These are phyloP conservation scores for Melanopsichium pennsylvanicum DNA, from an alignment of 1,284 basidiomycete species.

Conservation along the genomic window DNA sequence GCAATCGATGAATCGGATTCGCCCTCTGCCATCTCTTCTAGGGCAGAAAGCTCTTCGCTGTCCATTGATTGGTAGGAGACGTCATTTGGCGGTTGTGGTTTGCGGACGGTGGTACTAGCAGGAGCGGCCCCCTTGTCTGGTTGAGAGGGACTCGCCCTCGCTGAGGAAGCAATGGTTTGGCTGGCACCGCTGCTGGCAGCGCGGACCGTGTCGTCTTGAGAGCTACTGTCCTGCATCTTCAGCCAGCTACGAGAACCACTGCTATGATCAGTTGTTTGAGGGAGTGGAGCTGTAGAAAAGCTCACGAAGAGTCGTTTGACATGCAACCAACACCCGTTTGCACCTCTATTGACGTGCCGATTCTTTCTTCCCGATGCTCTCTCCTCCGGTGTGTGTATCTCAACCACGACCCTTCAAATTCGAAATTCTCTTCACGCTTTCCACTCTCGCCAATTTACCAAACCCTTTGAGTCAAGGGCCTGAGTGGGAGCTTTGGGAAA, in stretches of 20 bases:
- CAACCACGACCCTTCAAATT: conserved; percentile 19
- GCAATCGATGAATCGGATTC: conserved; percentile 47
- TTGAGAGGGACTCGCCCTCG: too few species aligned
- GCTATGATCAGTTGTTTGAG: too few species aligned
- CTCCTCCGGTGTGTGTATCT: neutral
- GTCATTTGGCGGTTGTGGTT: neutral
- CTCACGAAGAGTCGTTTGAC: conserved; percentile 4
- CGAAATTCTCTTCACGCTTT: conserved; percentile 12
- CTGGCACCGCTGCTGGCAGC: neutral
- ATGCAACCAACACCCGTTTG: conserved; percentile 7
- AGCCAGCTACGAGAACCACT: too few species aligned
- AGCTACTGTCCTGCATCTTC: neutral
- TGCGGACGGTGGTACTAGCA: too few species aligned
- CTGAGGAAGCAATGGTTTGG: neutral
- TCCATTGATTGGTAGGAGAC: conserved; percentile 51
- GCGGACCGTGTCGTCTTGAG: neutral
- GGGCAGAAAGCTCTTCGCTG: conserved; percentile 57
- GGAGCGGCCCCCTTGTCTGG: too few species aligned
- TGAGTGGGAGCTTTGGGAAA: too few species aligned
- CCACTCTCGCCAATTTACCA: too few species aligned
- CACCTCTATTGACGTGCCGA: conserved; percentile 5
- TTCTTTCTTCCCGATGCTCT: neutral
- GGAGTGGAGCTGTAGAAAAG: too few species aligned
- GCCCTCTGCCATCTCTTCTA: conserved; percentile 58
- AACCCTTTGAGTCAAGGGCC: too few species aligned